These are phyloP conservation scores for Metschnikowia cubensis DNA, from an alignment of 805 yeast genomes.

Conservation along the genomic window DNA sequence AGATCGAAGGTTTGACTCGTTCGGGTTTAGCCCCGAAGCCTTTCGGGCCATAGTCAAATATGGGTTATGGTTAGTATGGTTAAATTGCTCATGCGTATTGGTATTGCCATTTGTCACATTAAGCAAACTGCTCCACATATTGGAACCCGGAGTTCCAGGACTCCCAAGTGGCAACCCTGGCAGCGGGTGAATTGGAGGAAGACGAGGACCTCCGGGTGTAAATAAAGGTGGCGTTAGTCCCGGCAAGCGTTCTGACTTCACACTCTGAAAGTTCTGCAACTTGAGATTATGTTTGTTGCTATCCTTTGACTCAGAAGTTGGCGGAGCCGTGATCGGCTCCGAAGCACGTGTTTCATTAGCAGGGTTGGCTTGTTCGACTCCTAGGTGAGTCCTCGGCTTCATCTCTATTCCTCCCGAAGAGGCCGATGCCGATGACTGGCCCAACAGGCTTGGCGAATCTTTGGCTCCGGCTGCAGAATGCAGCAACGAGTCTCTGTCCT, in stretches of 20 bases:
- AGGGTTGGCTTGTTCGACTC: not conserved
- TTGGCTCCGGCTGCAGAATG: conserved; percentile 7
- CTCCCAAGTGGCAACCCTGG: conserved; percentile 37
- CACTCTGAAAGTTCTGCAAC: conserved; percentile 30
- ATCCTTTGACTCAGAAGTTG: not conserved
- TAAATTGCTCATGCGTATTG: conserved; percentile 6
- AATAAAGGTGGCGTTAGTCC: conserved; percentile 46
- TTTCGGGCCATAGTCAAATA: conserved; percentile 33
- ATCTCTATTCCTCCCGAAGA: conserved; percentile 11
- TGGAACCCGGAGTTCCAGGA: conserved; percentile 51
- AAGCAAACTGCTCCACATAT: conserved; percentile 46
- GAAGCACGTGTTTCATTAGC: not conserved
- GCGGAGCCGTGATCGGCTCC: not conserved
- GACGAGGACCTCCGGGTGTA: conserved; percentile 57
- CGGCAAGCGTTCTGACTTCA: conserved; percentile 24
- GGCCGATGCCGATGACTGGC: conserved; percentile 3
- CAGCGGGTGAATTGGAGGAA: conserved; percentile 52
- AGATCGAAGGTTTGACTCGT: conserved; percentile 66
- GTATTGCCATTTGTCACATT: conserved; percentile 33
- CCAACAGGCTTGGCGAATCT: conserved; percentile 5
- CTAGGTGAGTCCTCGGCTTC: conserved; percentile 6
- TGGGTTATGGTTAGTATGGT: conserved; percentile 7
- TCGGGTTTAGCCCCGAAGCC: conserved; percentile 67
- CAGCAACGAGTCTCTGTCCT: conserved; percentile 2
- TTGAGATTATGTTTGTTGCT: conserved; percentile 33